Conservation (phyloP, 306 rosid genomes). For the Elaeagnus macrophylla region DNA sequence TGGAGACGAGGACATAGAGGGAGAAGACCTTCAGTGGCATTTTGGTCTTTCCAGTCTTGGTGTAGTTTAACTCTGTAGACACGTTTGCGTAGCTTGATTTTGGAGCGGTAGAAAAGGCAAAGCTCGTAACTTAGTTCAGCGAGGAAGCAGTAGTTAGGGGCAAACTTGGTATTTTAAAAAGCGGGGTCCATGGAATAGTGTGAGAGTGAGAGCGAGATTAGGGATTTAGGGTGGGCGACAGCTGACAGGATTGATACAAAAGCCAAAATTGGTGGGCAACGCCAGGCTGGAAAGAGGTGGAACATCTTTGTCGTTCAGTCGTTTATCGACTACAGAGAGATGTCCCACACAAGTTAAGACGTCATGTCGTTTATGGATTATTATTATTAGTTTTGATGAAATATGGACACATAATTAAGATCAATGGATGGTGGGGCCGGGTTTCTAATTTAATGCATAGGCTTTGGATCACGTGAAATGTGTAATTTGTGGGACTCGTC, state of each 20-base stretch:
- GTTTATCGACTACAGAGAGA: no score
- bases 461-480: no score
- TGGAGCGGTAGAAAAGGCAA: no score
- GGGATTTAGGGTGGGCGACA: not conserved
- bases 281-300: constrained; percentile 58
- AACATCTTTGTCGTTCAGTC: no score
- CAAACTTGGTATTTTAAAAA: constrained; percentile 5
- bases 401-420: no score
- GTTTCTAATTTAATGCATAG: no score
- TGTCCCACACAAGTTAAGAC: no score
- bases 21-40: constrained; percentile 33
- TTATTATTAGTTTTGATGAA: no score
- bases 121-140: not conserved
- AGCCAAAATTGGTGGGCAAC: not conserved
- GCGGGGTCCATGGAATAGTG: constrained; percentile 20
- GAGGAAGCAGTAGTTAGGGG: constrained; percentile 9
- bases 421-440: no score
- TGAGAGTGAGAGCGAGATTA: constrained; percentile 1
- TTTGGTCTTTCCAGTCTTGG: not conserved
- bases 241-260: not conserved
- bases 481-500: no score
- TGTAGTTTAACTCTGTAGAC: not conserved
- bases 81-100: not conserved
- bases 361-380: no score
- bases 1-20: constrained; percentile 4